A percentile compares a stretch with the other conserved stretches of the same genome.
phyloP scores from a whole-genome alignment of 345 rosid genomes.

The Anacardium occidentale region DNA sequence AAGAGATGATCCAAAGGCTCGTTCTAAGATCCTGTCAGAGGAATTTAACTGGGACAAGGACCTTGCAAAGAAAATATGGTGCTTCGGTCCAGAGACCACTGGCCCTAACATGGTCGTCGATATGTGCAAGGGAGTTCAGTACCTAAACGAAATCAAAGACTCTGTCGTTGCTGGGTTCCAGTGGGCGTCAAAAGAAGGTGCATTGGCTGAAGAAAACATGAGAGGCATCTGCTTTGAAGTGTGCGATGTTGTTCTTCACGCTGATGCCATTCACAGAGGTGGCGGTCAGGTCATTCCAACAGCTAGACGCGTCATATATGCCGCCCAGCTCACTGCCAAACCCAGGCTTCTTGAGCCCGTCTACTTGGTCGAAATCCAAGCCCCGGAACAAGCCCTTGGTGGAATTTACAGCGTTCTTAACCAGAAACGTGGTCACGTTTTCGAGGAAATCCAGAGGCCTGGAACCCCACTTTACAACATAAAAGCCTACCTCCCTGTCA shows the following conservation, averaged over 20 bases:
- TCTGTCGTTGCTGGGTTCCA: constrained; percentile 90
- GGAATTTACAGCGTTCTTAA: constrained; percentile 89
- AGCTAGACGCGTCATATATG: constrained; percentile 80
- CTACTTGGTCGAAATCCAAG: constrained; percentile 83
- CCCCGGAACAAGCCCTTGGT: constrained; percentile 80
- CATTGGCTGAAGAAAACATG: constrained; percentile 76
- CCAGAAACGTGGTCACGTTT: constrained; percentile 84
- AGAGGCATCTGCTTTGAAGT: constrained; percentile 83
- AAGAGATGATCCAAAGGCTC: constrained; percentile 74
- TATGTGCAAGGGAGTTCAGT: constrained; percentile 93
- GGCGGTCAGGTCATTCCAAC: constrained; percentile 87
- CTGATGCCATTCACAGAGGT: constrained; percentile 90
- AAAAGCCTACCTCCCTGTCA: constrained; percentile 76
- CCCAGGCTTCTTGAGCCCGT: constrained; percentile 84
- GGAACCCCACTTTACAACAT: constrained; percentile 84
- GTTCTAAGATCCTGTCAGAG: constrained; percentile 70
- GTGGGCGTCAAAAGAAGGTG: constrained; percentile 90
- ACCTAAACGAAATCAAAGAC: constrained; percentile 82
- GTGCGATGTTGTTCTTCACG: constrained; percentile 79
- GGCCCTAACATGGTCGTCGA: constrained; percentile 88
- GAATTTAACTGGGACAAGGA: constrained; percentile 91
- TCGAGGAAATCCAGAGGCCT: constrained; percentile 81
- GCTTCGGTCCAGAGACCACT: constrained; percentile 79
- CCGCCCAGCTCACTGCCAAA: constrained; percentile 77
- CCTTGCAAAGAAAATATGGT: constrained; percentile 85